phyloP scores from a whole-genome alignment of 176 grass and related monocot species.

The Avena insularis region DNA sequence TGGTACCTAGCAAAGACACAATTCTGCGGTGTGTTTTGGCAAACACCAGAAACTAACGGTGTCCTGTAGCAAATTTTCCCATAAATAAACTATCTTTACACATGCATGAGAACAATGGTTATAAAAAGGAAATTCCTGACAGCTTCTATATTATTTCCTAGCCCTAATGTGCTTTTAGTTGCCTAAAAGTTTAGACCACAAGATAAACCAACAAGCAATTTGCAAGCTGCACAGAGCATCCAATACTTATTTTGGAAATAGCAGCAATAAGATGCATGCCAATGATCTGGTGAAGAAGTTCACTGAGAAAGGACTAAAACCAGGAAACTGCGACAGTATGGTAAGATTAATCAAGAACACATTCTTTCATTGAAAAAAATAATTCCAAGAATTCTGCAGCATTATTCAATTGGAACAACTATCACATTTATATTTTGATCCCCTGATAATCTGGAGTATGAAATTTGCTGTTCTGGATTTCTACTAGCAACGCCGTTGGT shows the following conservation, averaged over 20 bases:
- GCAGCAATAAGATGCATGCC: slow-evolving; percentile 14
- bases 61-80: too few species aligned
- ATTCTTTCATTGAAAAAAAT: slow-evolving; percentile 18
- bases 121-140: neutral
- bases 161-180: slow-evolving; percentile 10
- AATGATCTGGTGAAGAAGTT: slow-evolving; percentile 22
- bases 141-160: neutral
- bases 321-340: neutral
- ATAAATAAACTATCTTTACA: neutral
- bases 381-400: neutral
- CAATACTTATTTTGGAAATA: neutral
- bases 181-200: slow-evolving; percentile 8
- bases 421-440: neutral
- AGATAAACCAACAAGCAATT: slow-evolving; percentile 14
- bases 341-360: neutral
- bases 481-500: neutral
- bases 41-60: too few species aligned
- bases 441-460: slow-evolving; percentile 12
- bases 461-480: neutral
- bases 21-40: too few species aligned
- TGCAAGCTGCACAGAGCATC: slow-evolving; percentile 12
- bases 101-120: slow-evolving; percentile 3
- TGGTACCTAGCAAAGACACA: too few species aligned
- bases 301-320: neutral
- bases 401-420: slow-evolving; percentile 10